phyloP scores from a whole-genome alignment of 208 protist genomes.

The Crithidia acanthocephali region DNA sequence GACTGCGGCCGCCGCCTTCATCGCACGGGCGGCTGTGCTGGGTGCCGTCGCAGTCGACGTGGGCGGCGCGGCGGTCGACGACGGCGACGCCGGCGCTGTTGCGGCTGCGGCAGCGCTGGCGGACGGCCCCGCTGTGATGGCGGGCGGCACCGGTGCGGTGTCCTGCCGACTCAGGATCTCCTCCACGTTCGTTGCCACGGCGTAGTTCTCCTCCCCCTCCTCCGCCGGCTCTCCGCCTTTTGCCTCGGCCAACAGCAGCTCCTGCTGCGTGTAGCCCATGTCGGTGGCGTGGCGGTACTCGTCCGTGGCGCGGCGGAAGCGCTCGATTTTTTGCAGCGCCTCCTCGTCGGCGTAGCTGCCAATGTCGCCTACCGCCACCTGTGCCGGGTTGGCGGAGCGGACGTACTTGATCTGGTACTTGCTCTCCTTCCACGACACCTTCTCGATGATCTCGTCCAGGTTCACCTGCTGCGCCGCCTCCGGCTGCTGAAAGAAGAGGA shows the following conservation, averaged over 20 bases:
- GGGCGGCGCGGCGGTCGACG: background rate
- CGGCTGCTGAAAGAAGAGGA: conserved; percentile 78
- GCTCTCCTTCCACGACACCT: conserved; percentile 59
- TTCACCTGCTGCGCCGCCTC: conserved; percentile 53
- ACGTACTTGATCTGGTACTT: conserved; percentile 70
- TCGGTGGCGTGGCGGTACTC: conserved; percentile 83
- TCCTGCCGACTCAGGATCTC: conserved; percentile 51
- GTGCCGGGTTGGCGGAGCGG: conserved; percentile 36
- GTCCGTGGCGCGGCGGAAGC: conserved; percentile 73
- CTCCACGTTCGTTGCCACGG: conserved; percentile 40
- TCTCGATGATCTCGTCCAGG: conserved; percentile 58
- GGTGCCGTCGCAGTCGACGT: background rate
- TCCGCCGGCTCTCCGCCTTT: conserved; percentile 19
- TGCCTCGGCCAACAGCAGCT: conserved; percentile 52
- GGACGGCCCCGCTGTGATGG: conserved; percentile 10
- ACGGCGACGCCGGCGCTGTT: background rate
- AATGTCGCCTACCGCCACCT: conserved; percentile 51
- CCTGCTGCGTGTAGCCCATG: conserved; percentile 83
- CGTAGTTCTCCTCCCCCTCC: conserved; percentile 12
- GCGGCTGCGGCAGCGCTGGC: background rate
- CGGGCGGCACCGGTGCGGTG: background rate
- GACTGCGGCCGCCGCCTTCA: conserved; percentile 21
- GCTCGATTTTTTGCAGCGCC: conserved; percentile 54
- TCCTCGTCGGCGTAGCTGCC: conserved; percentile 83
- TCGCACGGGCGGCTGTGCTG: conserved; percentile 28